A percentile compares a stretch with the other conserved stretches of the same genome.
These are phyloP conservation scores for Trichosanthes truncata DNA, from an alignment of 306 rosid genomes.

Conservation along the genomic window DNA sequence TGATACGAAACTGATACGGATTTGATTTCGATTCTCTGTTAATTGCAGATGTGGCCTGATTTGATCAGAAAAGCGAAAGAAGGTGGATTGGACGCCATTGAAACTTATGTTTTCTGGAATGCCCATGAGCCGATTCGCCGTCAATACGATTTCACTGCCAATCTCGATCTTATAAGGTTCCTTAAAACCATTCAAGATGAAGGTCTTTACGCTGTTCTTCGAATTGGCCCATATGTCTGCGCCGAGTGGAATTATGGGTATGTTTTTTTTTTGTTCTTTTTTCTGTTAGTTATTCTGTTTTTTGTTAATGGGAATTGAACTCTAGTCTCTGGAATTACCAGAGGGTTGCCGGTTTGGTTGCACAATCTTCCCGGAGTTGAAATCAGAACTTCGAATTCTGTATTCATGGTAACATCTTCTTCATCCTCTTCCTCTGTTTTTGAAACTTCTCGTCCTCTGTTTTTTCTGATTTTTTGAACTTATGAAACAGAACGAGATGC, in stretches of 20 bases:
- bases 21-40: neutral
- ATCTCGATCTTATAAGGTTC: conserved; percentile 31
- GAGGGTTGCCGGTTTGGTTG: conserved; percentile 53
- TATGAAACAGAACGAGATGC: conserved; percentile 35
- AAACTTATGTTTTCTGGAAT: conserved; percentile 48
- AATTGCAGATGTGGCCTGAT: conserved; percentile 49
- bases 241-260: conserved; percentile 63
- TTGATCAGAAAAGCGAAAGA: conserved; percentile 37
- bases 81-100: conserved; percentile 46
- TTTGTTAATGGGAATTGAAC: neutral
- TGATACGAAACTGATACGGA: neutral
- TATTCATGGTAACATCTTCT: conserved; percentile 27
- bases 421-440: neutral
- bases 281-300: neutral
- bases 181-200: conserved; percentile 36
- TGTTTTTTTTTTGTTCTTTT: neutral
- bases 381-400: conserved; percentile 31
- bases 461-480: neutral
- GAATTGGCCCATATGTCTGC: conserved; percentile 60
- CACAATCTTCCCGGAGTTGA: conserved; percentile 42
- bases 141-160: conserved; percentile 31
- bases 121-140: conserved; percentile 37
- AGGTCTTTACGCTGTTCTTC: conserved; percentile 49
- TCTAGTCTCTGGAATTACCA: neutral
- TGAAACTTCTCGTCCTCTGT: neutral